Percentiles rank a stretch among this genome's conserved stretches.
phyloP scores from a whole-genome alignment of 1,139 yeast species.

The Hemisphaericaspora subhashii region DNA sequence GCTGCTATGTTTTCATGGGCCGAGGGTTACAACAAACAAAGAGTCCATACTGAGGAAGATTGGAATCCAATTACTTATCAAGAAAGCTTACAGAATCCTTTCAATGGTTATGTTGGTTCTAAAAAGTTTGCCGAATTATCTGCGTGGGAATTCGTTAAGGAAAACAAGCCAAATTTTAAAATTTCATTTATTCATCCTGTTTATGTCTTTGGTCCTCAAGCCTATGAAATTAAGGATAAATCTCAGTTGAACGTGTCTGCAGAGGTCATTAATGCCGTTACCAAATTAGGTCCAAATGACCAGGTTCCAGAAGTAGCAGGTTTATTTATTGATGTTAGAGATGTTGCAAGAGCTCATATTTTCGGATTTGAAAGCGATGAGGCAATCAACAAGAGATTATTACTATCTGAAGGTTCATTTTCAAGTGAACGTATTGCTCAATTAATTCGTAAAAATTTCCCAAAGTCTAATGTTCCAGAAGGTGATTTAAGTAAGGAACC shows the following conservation, averaged over 20 bases:
- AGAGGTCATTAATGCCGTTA: constrained; percentile 25
- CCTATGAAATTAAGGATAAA: constrained; percentile 29
- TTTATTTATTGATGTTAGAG: constrained; percentile 32
- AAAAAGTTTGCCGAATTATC: constrained; percentile 47
- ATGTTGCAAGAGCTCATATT: constrained; percentile 52
- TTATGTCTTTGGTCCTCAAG: constrained; percentile 48
- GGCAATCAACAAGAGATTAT: constrained; percentile 29
- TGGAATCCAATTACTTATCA: constrained; percentile 37
- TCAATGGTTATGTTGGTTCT: constrained; percentile 47
- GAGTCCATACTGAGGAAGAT: constrained; percentile 20
- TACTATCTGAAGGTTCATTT: constrained; percentile 26
- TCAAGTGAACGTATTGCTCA: constrained; percentile 23
- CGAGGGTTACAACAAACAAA: constrained; percentile 6
- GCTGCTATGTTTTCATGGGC: constrained; percentile 22
- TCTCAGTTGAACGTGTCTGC: constrained; percentile 41
- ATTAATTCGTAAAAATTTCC: constrained; percentile 22
- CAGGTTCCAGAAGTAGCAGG: constrained; percentile 19
- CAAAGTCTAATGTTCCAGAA: constrained; percentile 12
- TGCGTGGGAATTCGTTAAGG: constrained; percentile 48
- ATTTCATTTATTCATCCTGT: constrained; percentile 47
- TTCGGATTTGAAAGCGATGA: constrained; percentile 29
- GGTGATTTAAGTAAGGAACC: constrained; percentile 8
- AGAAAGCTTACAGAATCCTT: constrained; percentile 22
- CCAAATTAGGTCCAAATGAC: constrained; percentile 18
- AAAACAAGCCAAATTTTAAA: constrained; percentile 38